Base-by-base conservation (phyloP, 352 stramenopile species). In the Globisporangium yorkense region DNA sequence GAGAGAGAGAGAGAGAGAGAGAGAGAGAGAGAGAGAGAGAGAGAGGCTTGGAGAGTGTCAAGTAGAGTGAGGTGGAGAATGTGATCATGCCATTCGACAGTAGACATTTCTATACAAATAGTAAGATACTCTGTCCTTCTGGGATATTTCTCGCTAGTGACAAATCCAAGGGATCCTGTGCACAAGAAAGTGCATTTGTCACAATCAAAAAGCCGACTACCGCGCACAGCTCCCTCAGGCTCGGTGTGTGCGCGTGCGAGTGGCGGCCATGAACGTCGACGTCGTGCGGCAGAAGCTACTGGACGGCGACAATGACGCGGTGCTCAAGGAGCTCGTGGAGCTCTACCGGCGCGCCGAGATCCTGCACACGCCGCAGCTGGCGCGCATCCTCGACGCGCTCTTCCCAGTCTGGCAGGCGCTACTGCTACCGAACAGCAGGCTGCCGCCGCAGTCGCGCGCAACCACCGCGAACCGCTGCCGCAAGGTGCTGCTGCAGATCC, bases 401-500 rank as follows among this genome's bases (percentile, higher is more conserved):
- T 94, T 98, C 48, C 93, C 93, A 1, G 85, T 89, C 16, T 96
- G 89, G 80, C 87, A 89, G 54, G 63, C 74, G 55, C 75, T 97
- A n/a, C 71, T 97, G 63, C 75, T 97, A n/a, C 72, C 96, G 61
- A 81, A 92, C 24, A 61, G 67, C 16, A 84, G 85, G 54, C 62
- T 95, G 16, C 67, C 75, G 55, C 86, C 85, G 56, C 89, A 97
- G 68, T 59, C 80, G 58, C 74, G 65, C 29, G 71, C 87, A 54
- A 92, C 90, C 51, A 74, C 77, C 52, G 68, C 76, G 45, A 93
- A 98, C 61, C 87, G 90, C 41, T 88, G 96, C 59, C 87, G 96
- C 21, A 96, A 98, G 65, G 68, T 96, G 24, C 75, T 98, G 52
- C 72, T 98, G 31, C 94, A 99, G 73, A 97, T 98, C 58, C 67